phyloP scores from a whole-genome alignment of 1,139 yeast species.

The Scheffersomyces segobiensis region DNA sequence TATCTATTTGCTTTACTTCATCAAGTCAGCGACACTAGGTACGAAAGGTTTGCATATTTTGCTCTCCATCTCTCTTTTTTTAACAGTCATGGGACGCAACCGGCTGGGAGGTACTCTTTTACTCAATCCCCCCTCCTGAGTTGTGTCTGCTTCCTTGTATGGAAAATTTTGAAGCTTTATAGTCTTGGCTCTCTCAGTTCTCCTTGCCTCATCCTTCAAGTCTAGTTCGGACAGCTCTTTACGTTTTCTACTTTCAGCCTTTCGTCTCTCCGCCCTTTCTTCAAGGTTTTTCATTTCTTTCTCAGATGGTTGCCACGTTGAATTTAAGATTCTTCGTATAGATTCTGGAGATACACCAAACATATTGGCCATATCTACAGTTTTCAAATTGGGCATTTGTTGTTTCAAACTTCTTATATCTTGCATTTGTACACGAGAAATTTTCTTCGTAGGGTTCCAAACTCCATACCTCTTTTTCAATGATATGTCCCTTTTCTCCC shows the following conservation, averaged over 20 bases:
- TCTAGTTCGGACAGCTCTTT: constrained; percentile 5
- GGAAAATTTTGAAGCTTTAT: not conserved
- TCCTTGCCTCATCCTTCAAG: not conserved
- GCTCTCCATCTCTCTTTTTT: not conserved
- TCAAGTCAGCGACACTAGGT: not conserved
- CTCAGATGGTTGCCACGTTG: constrained; percentile 71
- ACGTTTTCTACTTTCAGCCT: constrained; percentile 12
- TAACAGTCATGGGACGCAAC: not conserved
- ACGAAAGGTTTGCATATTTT: constrained; percentile 1
- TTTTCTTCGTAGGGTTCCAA: constrained; percentile 72
- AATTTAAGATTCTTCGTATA: constrained; percentile 71
- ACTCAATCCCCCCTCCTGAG: not conserved
- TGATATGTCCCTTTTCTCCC: constrained; percentile 70
- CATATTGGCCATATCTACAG: constrained; percentile 60
- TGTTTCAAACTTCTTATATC: constrained; percentile 59
- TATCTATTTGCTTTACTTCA: not conserved
- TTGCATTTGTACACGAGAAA: constrained; percentile 71
- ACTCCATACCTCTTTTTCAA: constrained; percentile 56
- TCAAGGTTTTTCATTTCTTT: constrained; percentile 48
- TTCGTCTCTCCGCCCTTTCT: constrained; percentile 47
- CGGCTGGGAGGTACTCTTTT: not conserved
- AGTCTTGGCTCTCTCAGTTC: not conserved
- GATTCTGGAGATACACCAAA: constrained; percentile 83
- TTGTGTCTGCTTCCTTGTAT: not conserved
- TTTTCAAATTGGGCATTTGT: constrained; percentile 58